Conservation (phyloP, 352 stramenopile species). For the Globisporangium megalacanthum region DNA sequence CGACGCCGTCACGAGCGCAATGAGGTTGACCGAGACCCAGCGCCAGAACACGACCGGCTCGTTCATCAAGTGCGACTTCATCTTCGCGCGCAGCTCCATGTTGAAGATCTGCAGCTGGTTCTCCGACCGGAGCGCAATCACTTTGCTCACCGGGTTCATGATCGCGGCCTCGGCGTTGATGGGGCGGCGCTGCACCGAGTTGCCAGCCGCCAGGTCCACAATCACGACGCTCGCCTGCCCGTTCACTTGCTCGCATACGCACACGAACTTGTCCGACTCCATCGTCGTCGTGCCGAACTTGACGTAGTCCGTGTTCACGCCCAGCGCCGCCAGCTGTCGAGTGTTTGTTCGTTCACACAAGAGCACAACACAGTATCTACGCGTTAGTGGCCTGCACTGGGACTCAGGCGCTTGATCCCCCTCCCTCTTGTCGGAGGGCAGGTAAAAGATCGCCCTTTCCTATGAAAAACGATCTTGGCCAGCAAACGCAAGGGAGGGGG, state of each 20-base stretch:
- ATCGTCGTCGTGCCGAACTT: slow-evolving; percentile 94
- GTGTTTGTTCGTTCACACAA: neutral
- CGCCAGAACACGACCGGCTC: slow-evolving; percentile 97
- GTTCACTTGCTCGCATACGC: slow-evolving; percentile 90
- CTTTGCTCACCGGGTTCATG: slow-evolving; percentile 98
- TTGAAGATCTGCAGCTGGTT: slow-evolving; percentile 99
- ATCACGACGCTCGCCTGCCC: slow-evolving; percentile 89
- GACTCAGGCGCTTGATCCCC: too few relatives aligned
- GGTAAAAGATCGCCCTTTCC: too few relatives aligned
- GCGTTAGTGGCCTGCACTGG: too few relatives aligned
- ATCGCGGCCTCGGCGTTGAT: slow-evolving; percentile 99
- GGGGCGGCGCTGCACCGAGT: slow-evolving; percentile 88
- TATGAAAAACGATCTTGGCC: too few relatives aligned
- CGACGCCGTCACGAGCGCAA: slow-evolving; percentile 96
- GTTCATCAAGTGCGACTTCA: slow-evolving; percentile 94
- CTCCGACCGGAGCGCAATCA: slow-evolving; percentile 82
- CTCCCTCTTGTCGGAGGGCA: too few relatives aligned
- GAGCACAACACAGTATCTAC: too few relatives aligned
- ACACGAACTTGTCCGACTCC: slow-evolving; percentile 97
- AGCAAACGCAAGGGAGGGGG: neutral
- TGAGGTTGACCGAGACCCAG: slow-evolving; percentile 96
- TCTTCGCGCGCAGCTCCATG: slow-evolving; percentile 98
- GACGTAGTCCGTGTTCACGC: slow-evolving; percentile 89
- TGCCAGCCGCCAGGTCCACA: slow-evolving; percentile 87
- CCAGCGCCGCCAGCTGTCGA: slow-evolving; percentile 71